Conservation (phyloP, 163 green algal genomes). For the Volvox carteri region DNA sequence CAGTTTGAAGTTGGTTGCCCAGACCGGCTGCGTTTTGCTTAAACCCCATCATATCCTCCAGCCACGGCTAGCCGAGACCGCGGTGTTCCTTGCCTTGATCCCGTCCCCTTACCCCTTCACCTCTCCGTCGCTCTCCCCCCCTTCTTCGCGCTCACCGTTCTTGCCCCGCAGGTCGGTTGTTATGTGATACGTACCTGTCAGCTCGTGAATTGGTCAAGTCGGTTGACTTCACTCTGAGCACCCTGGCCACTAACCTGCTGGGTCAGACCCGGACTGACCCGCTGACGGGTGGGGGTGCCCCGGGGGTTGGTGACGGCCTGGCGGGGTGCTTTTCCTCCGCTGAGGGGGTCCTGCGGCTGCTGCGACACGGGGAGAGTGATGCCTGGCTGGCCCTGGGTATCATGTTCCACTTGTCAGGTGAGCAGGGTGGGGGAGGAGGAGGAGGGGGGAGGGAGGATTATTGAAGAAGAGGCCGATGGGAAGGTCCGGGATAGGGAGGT, state of each 20-base stretch:
- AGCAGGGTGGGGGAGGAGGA: not conserved
- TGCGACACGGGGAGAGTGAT: slow-evolving; percentile 89
- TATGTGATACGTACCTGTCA: slow-evolving; percentile 98
- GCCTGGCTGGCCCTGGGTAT: slow-evolving; percentile 95
- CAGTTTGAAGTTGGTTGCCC: no score
- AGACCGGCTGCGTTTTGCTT: no score
- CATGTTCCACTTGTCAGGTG: slow-evolving; percentile 72
- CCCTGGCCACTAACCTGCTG: slow-evolving; percentile 86
- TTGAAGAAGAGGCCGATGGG: not conserved
- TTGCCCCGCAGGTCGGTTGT: slow-evolving; percentile 83
- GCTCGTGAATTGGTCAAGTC: slow-evolving; percentile 93
- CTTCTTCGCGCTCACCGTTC: no score
- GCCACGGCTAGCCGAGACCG: no score
- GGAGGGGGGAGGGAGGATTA: not conserved
- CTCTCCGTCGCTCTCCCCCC: not conserved
- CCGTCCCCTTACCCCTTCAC: not conserved
- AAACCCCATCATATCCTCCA: no score
- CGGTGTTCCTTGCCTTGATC: not conserved
- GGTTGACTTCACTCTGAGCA: slow-evolving; percentile 95
- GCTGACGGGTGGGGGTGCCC: not conserved
- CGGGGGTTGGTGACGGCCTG: not conserved
- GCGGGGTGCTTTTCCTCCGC: slow-evolving; percentile 55
- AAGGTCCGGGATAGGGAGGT: not conserved
- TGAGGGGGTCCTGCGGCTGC: slow-evolving; percentile 77
- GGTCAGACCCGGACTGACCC: slow-evolving; percentile 71